phyloP scores from a whole-genome alignment of 2,329 filamentous ascomycete genomes.

The Aspergillus hortae region DNA sequence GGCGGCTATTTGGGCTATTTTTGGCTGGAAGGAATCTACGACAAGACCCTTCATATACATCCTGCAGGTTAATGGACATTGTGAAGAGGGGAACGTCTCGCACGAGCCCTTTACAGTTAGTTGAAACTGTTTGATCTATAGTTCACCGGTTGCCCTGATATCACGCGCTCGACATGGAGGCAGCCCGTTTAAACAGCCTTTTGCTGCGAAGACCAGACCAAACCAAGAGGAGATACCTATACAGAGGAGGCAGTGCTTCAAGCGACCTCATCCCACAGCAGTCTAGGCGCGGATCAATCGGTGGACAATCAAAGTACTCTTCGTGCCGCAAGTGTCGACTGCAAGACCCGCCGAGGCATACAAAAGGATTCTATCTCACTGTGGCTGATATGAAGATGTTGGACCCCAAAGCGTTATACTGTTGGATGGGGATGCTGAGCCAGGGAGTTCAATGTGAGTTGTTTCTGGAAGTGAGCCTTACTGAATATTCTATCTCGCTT shows the following conservation, averaged over 20 bases:
- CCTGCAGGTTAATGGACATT: no score
- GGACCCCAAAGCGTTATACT: background rate
- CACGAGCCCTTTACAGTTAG: background rate
- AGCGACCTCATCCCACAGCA: background rate
- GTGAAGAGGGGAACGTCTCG: background rate
- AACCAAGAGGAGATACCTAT: background rate
- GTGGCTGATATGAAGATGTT: background rate
- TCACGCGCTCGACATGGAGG: background rate
- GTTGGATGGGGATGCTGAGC: background rate
- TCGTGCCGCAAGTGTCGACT: background rate
- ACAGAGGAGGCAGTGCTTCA: background rate
- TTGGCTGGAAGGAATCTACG: background rate
- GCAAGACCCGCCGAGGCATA: background rate
- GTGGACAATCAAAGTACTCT: background rate
- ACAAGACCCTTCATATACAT: no score
- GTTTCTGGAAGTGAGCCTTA: background rate
- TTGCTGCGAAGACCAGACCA: no score
- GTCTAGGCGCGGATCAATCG: background rate
- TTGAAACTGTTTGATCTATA: background rate
- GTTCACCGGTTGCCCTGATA: background rate
- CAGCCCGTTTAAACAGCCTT: no score
- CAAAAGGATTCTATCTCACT: background rate
- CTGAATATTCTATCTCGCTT: background rate
- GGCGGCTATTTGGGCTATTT: conserved; percentile 4
- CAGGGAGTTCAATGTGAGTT: background rate